Evolutionary conservation across 352 stramenopile genomes (phyloP).

Genomic region (Phytophthora fragariae): DNA sequence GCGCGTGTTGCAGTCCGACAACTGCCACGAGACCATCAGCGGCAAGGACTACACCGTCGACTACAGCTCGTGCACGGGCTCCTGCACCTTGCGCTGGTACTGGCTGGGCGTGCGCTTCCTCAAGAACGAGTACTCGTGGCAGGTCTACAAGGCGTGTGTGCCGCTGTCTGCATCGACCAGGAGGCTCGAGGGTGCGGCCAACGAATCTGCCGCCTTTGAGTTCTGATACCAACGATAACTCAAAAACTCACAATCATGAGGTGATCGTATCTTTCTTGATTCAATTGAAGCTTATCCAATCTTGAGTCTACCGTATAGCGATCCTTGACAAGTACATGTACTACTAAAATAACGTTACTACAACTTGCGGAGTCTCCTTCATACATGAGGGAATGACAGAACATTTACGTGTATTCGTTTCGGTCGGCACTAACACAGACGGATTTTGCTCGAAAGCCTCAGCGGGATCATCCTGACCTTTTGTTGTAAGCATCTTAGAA

Average conservation of each 20-base stretch:
- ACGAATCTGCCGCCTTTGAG: constrained; percentile 35
- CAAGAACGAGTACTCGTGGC: constrained; percentile 61
- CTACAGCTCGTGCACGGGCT: constrained; percentile 53
- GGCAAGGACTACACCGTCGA: constrained; percentile 51
- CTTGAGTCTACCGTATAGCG: constrained; percentile 7
- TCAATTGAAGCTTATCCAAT: constrained; percentile 6
- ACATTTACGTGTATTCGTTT: not conserved
- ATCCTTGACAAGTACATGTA: constrained; percentile 12
- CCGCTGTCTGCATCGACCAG: constrained; percentile 39
- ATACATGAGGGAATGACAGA: not conserved
- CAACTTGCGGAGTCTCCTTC: too few species aligned
- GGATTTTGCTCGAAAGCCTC: not conserved
- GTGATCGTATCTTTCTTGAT: constrained; percentile 14
- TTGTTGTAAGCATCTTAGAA: constrained; percentile 14
- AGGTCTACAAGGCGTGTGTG: constrained; percentile 61
- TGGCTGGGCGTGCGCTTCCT: constrained; percentile 54
- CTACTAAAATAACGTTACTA: too few species aligned
- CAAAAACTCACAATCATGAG: constrained; percentile 3
- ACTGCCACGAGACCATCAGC: constrained; percentile 45
- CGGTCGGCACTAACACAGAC: not conserved
- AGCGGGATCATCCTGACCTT: not conserved
- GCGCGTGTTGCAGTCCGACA: constrained; percentile 47
- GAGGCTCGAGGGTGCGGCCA: constrained; percentile 29
- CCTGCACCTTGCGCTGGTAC: constrained; percentile 56
- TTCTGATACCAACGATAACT: constrained; percentile 14